Conservation (phyloP, 345 rosid species). For the Citrus cavaleriei region DNA sequence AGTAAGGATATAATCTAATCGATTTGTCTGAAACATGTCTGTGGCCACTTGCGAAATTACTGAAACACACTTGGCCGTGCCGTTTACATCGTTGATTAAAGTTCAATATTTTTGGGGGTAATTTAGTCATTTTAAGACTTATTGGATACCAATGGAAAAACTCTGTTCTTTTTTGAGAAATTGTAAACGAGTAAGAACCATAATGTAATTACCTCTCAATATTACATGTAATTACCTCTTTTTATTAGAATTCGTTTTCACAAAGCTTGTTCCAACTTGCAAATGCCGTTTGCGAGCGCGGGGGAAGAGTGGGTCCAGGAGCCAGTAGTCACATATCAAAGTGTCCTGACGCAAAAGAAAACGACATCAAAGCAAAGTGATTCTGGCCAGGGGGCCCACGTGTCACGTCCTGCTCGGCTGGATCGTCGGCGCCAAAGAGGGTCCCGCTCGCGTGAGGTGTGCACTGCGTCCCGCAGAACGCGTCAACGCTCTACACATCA, state of each 20-base stretch:
- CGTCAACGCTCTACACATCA: constrained; percentile 12
- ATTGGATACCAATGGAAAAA: background rate
- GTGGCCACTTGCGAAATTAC: background rate
- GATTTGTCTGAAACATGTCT: background rate
- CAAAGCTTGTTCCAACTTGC: background rate
- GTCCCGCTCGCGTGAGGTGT: constrained; percentile 10
- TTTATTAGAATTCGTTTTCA: background rate
- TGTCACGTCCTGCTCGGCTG: constrained; percentile 40
- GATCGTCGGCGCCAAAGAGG: constrained; percentile 22
- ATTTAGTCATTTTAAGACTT: background rate
- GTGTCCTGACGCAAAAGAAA: constrained; percentile 9
- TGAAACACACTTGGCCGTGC: background rate
- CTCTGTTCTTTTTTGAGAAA: background rate
- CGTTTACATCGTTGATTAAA: no score
- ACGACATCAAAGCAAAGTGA: constrained; percentile 12
- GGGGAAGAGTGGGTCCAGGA: background rate
- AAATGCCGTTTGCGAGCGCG: background rate
- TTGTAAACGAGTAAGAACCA: background rate
- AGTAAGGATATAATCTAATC: background rate
- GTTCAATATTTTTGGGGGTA: background rate
- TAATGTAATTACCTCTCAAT: no score
- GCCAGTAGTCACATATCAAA: background rate
- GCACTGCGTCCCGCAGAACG: constrained; percentile 20
- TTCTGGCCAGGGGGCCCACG: constrained; percentile 29
- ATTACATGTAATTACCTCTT: no score